These are phyloP conservation scores for Apiospora malaysiana DNA, from an alignment of 2,329 filamentous ascomycete genomes.

Conservation along the genomic window DNA sequence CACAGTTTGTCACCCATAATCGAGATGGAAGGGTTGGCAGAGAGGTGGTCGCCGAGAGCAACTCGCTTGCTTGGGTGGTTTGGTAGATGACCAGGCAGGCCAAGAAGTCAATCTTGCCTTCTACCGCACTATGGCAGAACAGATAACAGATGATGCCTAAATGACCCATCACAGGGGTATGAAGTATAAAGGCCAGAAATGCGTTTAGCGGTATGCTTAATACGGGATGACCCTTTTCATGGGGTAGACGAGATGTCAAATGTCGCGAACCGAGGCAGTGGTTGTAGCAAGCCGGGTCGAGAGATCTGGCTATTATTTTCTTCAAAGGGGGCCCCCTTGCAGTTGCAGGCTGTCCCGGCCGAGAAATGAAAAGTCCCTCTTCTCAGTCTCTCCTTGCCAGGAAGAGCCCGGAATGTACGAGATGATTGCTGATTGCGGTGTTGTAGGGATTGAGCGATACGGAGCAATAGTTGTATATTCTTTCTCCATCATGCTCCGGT, in stretches of 20 bases:
- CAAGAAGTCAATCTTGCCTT: neutral
- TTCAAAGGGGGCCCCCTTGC: neutral
- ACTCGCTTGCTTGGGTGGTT: neutral
- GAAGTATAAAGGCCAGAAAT: neutral
- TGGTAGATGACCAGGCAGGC: neutral
- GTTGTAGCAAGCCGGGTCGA: neutral
- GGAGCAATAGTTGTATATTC: neutral
- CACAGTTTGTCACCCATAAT: neutral
- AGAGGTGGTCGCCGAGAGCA: neutral
- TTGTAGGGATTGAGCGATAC: neutral
- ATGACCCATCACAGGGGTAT: neutral
- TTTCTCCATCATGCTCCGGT: neutral
- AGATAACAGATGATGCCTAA: neutral
- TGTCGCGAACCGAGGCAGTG: neutral
- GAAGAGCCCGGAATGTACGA: neutral
- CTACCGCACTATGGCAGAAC: neutral
- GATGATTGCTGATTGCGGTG: neutral
- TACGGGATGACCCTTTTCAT: slow-evolving; percentile 12
- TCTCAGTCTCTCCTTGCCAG: neutral
- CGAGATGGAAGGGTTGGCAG: neutral
- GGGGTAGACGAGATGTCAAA: neutral
- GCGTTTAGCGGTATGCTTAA: neutral
- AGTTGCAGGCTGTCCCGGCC: neutral
- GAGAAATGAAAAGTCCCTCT: neutral
- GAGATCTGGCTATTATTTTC: neutral